Base-by-base conservation (phyloP, 805 yeast genomes). In the Nakazawaea ambrosiae region DNA sequence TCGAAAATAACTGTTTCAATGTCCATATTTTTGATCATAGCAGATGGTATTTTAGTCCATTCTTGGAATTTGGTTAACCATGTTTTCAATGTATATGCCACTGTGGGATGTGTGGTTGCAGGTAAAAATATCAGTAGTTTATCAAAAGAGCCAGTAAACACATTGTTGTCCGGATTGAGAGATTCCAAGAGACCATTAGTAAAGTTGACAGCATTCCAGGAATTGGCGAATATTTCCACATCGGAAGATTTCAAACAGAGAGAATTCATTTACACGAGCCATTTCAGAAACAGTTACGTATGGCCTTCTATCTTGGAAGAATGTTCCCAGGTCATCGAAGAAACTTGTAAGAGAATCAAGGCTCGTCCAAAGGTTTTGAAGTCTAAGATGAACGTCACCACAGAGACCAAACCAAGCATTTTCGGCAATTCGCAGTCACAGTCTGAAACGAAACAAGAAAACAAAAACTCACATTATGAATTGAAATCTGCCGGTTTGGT, bases 151-250 rank as follows among this genome's bases (percentile, higher is more conserved):
- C 88, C 86, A 6, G 61, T 78, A 34, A 73, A 70, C 36, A 78
- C 88, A 1, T 57, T 83, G 27, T 53, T 82, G 10, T 66, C 78
- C 3, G 90, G 90, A 0, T 63, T 83, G 43, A 67, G 69, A 35
- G 78, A 78, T 25, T 53, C 57, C 22, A 66, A 65, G 35, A 45
- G 57, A 31, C 65, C 62, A 9, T 63, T 74, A 38, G 71, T 73
- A 1, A 70, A 76, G 42, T 52, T 77, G 41, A 76, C 87, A 1
- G 88, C 90, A 2, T 81, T 75, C 58, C 90, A 83, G 57, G 92
- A 83, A 50, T 61, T 82, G 37, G 81, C 85, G 1, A 78, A 71
- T 48, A 62, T 82, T 33, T 62, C 88, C 6, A 70, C 77, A 1
- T 58, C 75, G 3, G 51, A 63, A 1, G 68, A 70, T 42, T 45